phyloP scores from a whole-genome alignment of 345 rosid species.

The Abelmoschus esculentus region DNA sequence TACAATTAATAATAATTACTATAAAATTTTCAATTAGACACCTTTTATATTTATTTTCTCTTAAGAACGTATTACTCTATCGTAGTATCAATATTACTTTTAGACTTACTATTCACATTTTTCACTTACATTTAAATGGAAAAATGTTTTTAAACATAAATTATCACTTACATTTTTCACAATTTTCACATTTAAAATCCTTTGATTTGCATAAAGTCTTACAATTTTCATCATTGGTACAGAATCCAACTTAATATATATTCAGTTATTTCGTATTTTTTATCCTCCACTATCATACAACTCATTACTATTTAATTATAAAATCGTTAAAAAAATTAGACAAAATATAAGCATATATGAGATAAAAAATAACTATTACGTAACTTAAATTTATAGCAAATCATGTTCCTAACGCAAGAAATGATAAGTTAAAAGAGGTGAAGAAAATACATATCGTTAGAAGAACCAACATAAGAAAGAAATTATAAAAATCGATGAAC shows the following conservation, averaged over 20 bases:
- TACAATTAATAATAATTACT: too few relatives aligned
- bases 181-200: constrained; percentile 30
- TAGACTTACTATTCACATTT: too few relatives aligned
- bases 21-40: too few relatives aligned
- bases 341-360: background rate
- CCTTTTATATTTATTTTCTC: too few relatives aligned
- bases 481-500: background rate
- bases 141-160: too few relatives aligned
- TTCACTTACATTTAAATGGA: too few relatives aligned
- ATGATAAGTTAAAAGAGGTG: background rate
- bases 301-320: constrained; percentile 7
- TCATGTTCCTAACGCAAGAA: background rate
- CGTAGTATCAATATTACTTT: too few relatives aligned
- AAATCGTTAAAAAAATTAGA: background rate
- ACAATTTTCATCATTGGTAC: constrained; percentile 19
- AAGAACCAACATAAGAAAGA: constrained; percentile 5
- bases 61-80: too few relatives aligned
- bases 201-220: constrained; percentile 30
- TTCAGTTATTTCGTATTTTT: constrained; percentile 33
- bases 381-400: background rate
- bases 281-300: constrained; percentile 14
- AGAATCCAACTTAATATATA: constrained; percentile 32
- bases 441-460: constrained; percentile 1
- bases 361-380: too few relatives aligned
- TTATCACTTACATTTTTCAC: constrained; percentile 14